Evolutionary conservation across 768 basidiomycete species (phyloP).

Genomic region (Boletus coccyginus): DNA sequence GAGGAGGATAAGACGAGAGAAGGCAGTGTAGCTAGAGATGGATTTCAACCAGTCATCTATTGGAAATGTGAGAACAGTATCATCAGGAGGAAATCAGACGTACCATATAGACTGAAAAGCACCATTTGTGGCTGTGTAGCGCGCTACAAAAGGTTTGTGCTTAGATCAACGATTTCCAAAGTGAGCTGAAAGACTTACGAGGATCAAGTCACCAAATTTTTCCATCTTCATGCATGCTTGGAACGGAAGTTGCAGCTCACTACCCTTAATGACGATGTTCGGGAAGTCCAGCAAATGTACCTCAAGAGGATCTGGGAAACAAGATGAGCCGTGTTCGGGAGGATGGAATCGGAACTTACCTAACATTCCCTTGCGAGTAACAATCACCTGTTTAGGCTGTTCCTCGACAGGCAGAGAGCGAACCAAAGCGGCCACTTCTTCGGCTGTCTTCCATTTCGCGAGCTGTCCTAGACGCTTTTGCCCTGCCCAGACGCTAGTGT

Average conservation of each 20-base stretch:
- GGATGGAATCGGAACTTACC: conserved; percentile 41
- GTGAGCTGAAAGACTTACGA: conserved; percentile 43
- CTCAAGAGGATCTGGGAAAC: conserved; percentile 76
- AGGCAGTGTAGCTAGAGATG: conserved; percentile 98
- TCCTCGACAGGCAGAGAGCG: conserved; percentile 99
- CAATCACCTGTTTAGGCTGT: conserved; percentile 99
- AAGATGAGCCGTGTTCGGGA: conserved; percentile 1
- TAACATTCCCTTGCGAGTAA: conserved; percentile 99
- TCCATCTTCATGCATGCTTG: conserved; percentile 99
- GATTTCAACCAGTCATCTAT: conserved; percentile 98
- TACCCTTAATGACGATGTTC: conserved; percentile 99
- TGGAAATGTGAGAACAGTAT: conserved; percentile 4
- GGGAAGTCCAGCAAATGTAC: conserved; percentile 99
- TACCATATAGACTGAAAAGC: conserved; percentile 92
- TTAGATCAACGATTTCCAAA: neutral
- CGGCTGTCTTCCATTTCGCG: conserved; percentile 99
- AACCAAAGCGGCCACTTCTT: conserved; percentile 98
- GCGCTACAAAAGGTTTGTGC: conserved; percentile 44
- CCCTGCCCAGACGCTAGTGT: conserved; percentile 99
- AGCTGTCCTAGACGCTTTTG: conserved; percentile 99
- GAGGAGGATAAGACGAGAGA: conserved; percentile 95
- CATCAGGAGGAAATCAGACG: conserved; percentile 11
- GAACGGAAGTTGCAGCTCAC: conserved; percentile 97
- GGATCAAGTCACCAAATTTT: conserved; percentile 97
- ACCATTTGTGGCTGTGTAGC: conserved; percentile 99